These are phyloP conservation scores for Mucor plumbeus DNA, from an alignment of 371 early-diverging fungal species.

Conservation along the genomic window DNA sequence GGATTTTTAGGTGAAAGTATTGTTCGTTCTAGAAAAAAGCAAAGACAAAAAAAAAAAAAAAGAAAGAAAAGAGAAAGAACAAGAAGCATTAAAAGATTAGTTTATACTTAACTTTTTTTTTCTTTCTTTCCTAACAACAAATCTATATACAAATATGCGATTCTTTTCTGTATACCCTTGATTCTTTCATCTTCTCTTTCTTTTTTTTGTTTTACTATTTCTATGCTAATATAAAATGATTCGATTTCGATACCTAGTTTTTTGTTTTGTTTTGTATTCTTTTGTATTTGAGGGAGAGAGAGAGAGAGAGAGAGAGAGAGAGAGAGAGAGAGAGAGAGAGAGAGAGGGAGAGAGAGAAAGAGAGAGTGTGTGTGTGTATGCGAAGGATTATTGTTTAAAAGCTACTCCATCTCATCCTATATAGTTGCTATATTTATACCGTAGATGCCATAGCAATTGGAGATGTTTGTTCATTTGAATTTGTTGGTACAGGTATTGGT, in stretches of 20 bases:
- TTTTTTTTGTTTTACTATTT: neutral
- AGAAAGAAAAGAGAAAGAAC: neutral
- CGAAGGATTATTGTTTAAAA: neutral
- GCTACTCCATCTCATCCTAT: neutral
- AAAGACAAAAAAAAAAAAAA: neutral
- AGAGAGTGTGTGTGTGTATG: too few species aligned
- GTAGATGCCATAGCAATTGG: conserved; percentile 4
- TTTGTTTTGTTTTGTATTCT: neutral
- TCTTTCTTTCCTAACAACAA: neutral
- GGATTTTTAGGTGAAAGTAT: neutral
- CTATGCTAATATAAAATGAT: neutral
- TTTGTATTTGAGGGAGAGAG: neutral
- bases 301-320: neutral
- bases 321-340: neutral
- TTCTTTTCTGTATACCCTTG: neutral
- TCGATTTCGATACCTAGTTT: neutral
- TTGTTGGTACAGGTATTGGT: conserved; percentile 2
- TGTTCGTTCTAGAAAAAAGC: neutral
- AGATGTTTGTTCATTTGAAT: neutral
- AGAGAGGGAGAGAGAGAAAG: neutral
- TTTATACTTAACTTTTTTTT: conserved; percentile 8
- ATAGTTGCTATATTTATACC: neutral
- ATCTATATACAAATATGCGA: neutral
- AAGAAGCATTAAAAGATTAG: neutral
- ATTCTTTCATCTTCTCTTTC: neutral